Conservation (phyloP, 441 rosid genomes). For the Jatropha multifida region DNA sequence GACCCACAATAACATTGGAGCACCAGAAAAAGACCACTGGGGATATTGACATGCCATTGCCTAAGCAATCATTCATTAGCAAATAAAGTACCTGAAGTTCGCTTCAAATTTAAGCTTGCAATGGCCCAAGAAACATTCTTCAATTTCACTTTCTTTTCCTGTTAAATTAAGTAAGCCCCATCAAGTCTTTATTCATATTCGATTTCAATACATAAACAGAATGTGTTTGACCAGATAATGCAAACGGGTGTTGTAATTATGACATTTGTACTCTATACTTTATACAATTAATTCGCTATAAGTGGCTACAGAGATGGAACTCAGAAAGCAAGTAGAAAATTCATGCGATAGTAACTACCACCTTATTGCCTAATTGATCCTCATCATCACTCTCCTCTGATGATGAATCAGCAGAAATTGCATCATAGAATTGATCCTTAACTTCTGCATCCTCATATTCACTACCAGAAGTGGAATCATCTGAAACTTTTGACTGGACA, state of each 20-base stretch:
- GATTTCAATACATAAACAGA: conserved; percentile 6
- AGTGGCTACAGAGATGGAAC: neutral
- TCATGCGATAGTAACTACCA: conserved; percentile 14
- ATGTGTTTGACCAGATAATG: neutral
- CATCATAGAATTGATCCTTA: conserved; percentile 95
- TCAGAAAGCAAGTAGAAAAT: neutral
- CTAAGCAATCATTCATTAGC: conserved; percentile 3
- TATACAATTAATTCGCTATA: neutral
- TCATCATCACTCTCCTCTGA: conserved; percentile 74
- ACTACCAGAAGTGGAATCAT: conserved; percentile 40
- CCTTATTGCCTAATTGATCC: conserved; percentile 42
- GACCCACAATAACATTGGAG: neutral
- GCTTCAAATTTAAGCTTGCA: conserved; percentile 67
- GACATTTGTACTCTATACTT: neutral
- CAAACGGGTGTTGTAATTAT: neutral
- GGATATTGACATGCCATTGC: neutral
- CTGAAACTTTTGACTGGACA: conserved; percentile 55
- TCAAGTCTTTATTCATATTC: conserved; percentile 19
- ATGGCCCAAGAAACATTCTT: conserved; percentile 95
- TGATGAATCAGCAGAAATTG: conserved; percentile 60
- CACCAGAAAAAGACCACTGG: neutral
- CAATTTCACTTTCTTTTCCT: conserved; percentile 72
- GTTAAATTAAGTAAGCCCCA: conserved; percentile 30
- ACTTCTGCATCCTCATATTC: conserved; percentile 61
- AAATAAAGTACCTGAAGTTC: conserved; percentile 60